Conservation (phyloP, 345 rosid species). For the Lumnitzera littorea region DNA sequence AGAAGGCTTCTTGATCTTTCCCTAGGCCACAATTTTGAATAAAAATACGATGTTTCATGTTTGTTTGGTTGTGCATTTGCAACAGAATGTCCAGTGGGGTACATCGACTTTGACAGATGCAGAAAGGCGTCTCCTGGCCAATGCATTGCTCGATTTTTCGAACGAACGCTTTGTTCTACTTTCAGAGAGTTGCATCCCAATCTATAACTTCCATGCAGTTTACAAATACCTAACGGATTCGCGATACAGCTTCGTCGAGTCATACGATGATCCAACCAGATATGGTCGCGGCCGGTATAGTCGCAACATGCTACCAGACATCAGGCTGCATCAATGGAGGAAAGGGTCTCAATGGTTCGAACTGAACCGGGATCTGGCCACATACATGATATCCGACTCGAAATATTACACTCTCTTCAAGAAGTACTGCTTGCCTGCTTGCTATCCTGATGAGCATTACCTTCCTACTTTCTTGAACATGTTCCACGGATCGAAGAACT, state of each 20-base stretch:
- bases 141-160: slow-evolving; percentile 76
- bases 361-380: slow-evolving; percentile 60
- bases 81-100: slow-evolving; percentile 78
- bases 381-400: slow-evolving; percentile 55
- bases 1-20: too few species aligned
- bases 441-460: slow-evolving; percentile 92
- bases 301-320: slow-evolving; percentile 79
- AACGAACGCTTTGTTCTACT: slow-evolving; percentile 86
- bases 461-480: slow-evolving; percentile 76
- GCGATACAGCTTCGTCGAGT: slow-evolving; percentile 61
- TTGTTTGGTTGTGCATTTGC: too few species aligned
- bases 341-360: slow-evolving; percentile 96
- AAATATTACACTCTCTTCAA: slow-evolving; percentile 61
- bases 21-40: too few species aligned
- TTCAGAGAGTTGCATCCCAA: slow-evolving; percentile 89
- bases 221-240: slow-evolving; percentile 66
- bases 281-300: slow-evolving; percentile 91
- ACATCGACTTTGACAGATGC: slow-evolving; percentile 60
- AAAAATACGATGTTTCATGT: too few species aligned
- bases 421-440: slow-evolving; percentile 72
- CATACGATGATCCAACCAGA: slow-evolving; percentile 78
- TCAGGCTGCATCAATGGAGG: slow-evolving; percentile 74
- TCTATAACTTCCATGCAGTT: slow-evolving; percentile 65
- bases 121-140: slow-evolving; percentile 83
- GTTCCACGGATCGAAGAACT: slow-evolving; percentile 56